Evolutionary conservation across 129 eudicot genomes (phyloP).

Genomic region (Saposhnikovia divaricata): DNA sequence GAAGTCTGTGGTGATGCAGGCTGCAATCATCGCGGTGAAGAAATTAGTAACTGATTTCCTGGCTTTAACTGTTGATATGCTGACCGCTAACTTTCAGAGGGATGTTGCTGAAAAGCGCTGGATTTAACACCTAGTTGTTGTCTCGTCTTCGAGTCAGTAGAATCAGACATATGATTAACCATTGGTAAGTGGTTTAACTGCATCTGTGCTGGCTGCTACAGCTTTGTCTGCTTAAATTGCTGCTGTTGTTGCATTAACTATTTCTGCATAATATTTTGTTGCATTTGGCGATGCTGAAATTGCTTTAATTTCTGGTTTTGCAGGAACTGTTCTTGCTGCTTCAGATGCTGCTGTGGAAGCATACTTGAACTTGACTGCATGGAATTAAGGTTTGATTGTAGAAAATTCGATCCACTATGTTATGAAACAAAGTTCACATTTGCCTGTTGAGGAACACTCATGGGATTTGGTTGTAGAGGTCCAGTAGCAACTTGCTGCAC

Average conservation of each 20-base stretch:
- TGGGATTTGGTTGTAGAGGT: conserved; percentile 69
- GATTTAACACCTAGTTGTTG: conserved; percentile 61
- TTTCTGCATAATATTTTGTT: conserved; percentile 38
- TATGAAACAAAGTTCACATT: conserved; percentile 43
- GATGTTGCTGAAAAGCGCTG: conserved; percentile 73
- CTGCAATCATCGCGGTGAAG: conserved; percentile 70
- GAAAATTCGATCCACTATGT: conserved; percentile 42
- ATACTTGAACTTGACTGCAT: conserved; percentile 41
- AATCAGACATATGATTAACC: conserved; percentile 59
- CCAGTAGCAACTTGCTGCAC: conserved; percentile 61
- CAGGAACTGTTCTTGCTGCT: conserved; percentile 75
- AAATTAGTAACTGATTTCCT: conserved; percentile 49
- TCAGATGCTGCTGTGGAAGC: conserved; percentile 54
- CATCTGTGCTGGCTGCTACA: conserved; percentile 50
- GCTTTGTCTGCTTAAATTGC: conserved; percentile 48
- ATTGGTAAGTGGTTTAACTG: conserved; percentile 54
- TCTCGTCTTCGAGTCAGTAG: conserved; percentile 54
- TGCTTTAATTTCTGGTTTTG: conserved; percentile 59
- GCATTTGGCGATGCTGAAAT: conserved; percentile 31
- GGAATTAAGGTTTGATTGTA: conserved; percentile 41
- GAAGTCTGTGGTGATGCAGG: conserved; percentile 76
- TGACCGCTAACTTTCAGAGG: conserved; percentile 49
- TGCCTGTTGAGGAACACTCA: conserved; percentile 56
- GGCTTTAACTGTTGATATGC: conserved; percentile 57
- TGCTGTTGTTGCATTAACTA: conserved; percentile 44